phyloP scores from a whole-genome alignment of 2,329 filamentous ascomycete species.

The Orbilia brochopaga region DNA sequence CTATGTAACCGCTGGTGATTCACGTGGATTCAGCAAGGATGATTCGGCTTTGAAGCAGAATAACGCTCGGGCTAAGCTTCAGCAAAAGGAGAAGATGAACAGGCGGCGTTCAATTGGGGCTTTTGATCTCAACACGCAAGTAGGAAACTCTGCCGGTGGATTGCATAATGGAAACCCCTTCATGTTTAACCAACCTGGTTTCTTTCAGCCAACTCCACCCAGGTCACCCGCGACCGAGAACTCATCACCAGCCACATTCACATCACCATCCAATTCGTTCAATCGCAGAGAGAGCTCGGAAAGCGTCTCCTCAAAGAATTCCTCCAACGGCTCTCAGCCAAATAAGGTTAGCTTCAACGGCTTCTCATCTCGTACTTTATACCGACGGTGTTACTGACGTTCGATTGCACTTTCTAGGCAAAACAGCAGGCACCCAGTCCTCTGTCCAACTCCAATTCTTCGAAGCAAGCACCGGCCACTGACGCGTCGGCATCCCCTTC shows the following conservation, averaged over 20 bases:
- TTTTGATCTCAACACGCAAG: slow-evolving; percentile 50
- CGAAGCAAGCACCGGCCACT: slow-evolving; percentile 53
- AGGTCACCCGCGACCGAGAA: slow-evolving; percentile 44
- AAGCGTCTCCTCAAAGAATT: slow-evolving; percentile 43
- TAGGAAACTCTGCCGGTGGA: slow-evolving; percentile 43
- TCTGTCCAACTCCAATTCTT: slow-evolving; percentile 61
- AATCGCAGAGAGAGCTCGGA: slow-evolving; percentile 44
- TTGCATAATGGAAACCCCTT: slow-evolving; percentile 48
- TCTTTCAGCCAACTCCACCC: slow-evolving; percentile 45
- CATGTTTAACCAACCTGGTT: slow-evolving; percentile 48
- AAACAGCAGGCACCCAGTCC: slow-evolving; percentile 24
- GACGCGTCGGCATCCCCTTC: slow-evolving; percentile 3
- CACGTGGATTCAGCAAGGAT: slow-evolving; percentile 52
- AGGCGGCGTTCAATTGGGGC: slow-evolving; percentile 54
- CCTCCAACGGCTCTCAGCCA: slow-evolving; percentile 40
- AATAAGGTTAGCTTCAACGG: slow-evolving; percentile 21
- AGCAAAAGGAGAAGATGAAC: slow-evolving; percentile 52
- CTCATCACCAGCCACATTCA: slow-evolving; percentile 43
- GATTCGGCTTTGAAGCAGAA: slow-evolving; percentile 36
- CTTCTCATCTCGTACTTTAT: not conserved
- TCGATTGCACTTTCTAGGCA: not conserved
- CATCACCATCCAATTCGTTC: slow-evolving; percentile 36
- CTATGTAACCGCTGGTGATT: slow-evolving; percentile 21
- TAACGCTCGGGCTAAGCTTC: slow-evolving; percentile 30
- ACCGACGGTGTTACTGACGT: not conserved